Base-by-base conservation (phyloP, 768 basidiomycete species). In the Lentinula detonsa region DNA sequence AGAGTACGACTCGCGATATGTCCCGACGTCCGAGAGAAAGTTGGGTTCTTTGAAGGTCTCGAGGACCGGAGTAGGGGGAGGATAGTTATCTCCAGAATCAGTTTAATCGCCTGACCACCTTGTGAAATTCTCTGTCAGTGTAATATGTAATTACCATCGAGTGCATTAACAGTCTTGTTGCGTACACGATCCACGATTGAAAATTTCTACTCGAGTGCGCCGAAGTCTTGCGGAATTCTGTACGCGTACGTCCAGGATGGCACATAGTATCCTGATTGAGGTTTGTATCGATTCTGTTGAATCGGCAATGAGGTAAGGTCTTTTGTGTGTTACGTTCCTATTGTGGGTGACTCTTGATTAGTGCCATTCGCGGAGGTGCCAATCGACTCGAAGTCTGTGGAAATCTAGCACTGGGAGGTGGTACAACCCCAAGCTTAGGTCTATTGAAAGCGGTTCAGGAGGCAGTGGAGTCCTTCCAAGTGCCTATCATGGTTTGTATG, bases 371-470 rank as follows among this genome's bases (percentile, higher is more conserved):
- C 43, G 90, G 83, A 37, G 89, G 90, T 9, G 88, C 89, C 51
- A 78, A 91, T 70, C 81, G 90, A 63, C 79, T 93, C n/a, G 90
- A 92, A 68, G 70, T 93, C 11, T 93, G 90, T 66, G 81, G 76
- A 5, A 88, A 87, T 69, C 75, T 92, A 18, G 83, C 79, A 3
- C 65, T 82, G 31, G 93, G 91, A 23, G 93, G 93, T 21, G 93
- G 93, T 8, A 89, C 85, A 16, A 94, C 93, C 0, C 92, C 93
- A 4, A 88, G 84, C 62, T 64, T 89, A n/a, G 93, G 92, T 0
- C 78, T 93, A 37, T 73, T 91, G 40, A 85, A 74, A 65, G 72
- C 78, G 3, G 81, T 93, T 46, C 78, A 79, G 61, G 75, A 74
- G 34, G 76, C 72, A 3, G 21, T 52, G 35, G 37, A 33, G 16